phyloP scores from a whole-genome alignment of 2,329 filamentous ascomycete species.

The Leptographium procerum region DNA sequence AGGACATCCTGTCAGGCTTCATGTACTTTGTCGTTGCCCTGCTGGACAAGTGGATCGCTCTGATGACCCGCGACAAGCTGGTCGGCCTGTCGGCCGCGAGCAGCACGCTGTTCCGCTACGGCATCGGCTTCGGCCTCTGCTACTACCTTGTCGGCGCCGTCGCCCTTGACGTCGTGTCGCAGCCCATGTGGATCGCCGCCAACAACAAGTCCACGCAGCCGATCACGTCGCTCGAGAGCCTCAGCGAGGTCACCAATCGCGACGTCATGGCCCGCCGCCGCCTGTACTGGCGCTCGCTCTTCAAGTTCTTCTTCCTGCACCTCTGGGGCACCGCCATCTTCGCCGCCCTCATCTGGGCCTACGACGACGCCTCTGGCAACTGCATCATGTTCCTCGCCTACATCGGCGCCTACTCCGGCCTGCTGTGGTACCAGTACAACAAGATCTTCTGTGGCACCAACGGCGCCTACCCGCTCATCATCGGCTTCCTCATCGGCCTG shows the following conservation, averaged over 20 bases:
- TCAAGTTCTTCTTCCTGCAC: slow-evolving; percentile 37
- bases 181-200: slow-evolving; percentile 33
- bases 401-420: slow-evolving; percentile 26
- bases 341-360: slow-evolving; percentile 38
- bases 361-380: slow-evolving; percentile 25
- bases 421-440: slow-evolving; percentile 41
- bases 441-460: slow-evolving; percentile 40
- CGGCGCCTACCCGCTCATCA: slow-evolving; percentile 33
- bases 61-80: slow-evolving; percentile 13
- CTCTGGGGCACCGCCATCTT: slow-evolving; percentile 38
- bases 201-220: slow-evolving; percentile 28
- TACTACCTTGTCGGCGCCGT: slow-evolving; percentile 48
- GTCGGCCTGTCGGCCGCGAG: slow-evolving; percentile 11
- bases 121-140: slow-evolving; percentile 43
- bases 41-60: slow-evolving; percentile 20
- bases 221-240: slow-evolving; percentile 28
- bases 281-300: slow-evolving; percentile 38
- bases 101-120: slow-evolving; percentile 27
- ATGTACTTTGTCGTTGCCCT: slow-evolving; percentile 21
- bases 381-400: slow-evolving; percentile 34
- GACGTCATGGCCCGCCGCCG: slow-evolving; percentile 32
- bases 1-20: slow-evolving; percentile 36
- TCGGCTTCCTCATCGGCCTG: slow-evolving; percentile 32
- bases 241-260: slow-evolving; percentile 30
- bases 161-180: slow-evolving; percentile 42